Evolutionary conservation across 2,329 filamentous ascomycete species (phyloP), one percentile per base, ranked within the genome.

Genomic region (Pyricularia grisea): DNA sequence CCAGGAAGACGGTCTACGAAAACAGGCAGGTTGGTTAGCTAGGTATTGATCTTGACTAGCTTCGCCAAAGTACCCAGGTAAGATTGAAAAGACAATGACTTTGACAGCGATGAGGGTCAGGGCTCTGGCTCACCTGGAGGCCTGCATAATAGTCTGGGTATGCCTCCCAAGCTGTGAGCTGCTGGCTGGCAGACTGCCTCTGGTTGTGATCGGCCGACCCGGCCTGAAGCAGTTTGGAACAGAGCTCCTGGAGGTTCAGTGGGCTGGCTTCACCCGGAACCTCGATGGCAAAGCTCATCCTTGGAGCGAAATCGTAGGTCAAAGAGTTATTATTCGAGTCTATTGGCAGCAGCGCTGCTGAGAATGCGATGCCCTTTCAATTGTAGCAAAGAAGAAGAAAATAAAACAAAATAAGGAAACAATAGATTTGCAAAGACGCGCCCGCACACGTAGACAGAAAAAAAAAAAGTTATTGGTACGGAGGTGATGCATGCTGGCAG

Each of bases 201-300:
- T 90, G 86, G 73, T 80, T 80, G 73, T 88, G 84, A 69, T 89
- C 84, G 67, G 84, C 83, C 23, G 89, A 89, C 61, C 86, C 86
- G 42, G 90, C 90, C 69, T 86, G 82, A 71, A 88, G 81, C 68
- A 94, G 81, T 12, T 86, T 85, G 72, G 86, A 85, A 75, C 87
- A 88, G 30, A 94, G 84, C 76, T 89, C 86, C 70, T 85, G 82
- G 70, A 85, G 78, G 70, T 79, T 88, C 71, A 94, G 81, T 68
- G 91, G 91, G 73, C 85, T 93, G 64, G 93, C 90, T 81, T 95
- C 93, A 72, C 91, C 93, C 7, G 92, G 86, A 70, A 93, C 88
- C 81, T 97, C 93, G 76, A 96, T 88, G 70, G 86, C 80, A 78
- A 90, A 90, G 77, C 83, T 87, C 90, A 92, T 92, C 72, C 71